Evolutionary conservation across 176 grass and related monocot species (phyloP), one percentile per base, ranked within the genome.

Genomic region (Eleusine coracana): DNA sequence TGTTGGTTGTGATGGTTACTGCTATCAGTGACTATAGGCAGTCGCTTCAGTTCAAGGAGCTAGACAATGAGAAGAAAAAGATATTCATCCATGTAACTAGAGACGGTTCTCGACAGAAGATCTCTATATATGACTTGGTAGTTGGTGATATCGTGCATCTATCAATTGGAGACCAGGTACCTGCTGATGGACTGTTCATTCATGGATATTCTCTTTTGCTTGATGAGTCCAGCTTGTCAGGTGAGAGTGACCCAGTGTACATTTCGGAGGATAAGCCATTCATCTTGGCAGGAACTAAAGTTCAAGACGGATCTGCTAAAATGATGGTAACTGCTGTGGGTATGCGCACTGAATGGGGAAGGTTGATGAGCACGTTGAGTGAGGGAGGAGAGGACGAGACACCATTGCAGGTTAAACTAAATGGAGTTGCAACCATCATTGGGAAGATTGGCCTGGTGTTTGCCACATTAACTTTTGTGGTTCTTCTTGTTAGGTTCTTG

Each of bases 321-420:
- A 98, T 98, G 96, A 65, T 98, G 27, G 87, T 93, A n/a, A 93
- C 85, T 25, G 66, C 93, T 73, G 96, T 98, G 0, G 96, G 96
- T 61, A 98, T 98, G 96, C 91, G 70, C 78, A 98, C 96, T 9
- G 96, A 98, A 79, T 98, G 96, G 96, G 96, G 96, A 73, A 95
- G 77, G 64, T 82, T 98, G 90, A 98, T 95, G 96, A 85, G 89
- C n/a, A 98, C 96, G 15, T 82, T 98, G 83, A 91, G 93, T 66
- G 92, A 90, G 51, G 92, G 91, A 83, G 93, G 96, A 44, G 96
- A 98, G 77, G 91, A 98, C 37, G 96, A 98, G 83, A 98, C 96
- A 48, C 96, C 96, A 46, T 81, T 98, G 71, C 96, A 98, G 82
- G 96, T 98, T 73, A 98, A 98, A 66, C 84, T 98, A 73, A 98